Evolutionary conservation across 2,329 filamentous ascomycete species (phyloP).

Genomic region (Epichloe elymi): DNA sequence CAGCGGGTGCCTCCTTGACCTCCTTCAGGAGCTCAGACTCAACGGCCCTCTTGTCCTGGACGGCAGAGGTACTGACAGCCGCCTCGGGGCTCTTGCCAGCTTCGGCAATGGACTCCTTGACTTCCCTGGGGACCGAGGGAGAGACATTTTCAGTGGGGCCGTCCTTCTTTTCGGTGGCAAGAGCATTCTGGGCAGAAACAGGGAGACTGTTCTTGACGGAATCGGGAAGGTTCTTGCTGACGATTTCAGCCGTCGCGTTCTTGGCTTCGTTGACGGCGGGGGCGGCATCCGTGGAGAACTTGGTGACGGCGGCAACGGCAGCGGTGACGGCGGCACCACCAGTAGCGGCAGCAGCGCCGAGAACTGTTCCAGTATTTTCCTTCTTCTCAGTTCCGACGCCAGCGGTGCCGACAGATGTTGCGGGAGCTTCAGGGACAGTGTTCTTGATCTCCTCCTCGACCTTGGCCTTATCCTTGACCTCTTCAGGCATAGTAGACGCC

Average conservation of each 20-base stretch:
- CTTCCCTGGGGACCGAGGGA: constrained; percentile 39
- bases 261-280: constrained; percentile 20
- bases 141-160: constrained; percentile 30
- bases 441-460: constrained; percentile 58
- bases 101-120: constrained; percentile 43
- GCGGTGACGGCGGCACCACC: constrained; percentile 24
- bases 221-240: constrained; percentile 37
- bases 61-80: constrained; percentile 51
- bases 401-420: constrained; percentile 42
- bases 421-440: constrained; percentile 48
- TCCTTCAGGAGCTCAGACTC: constrained; percentile 62
- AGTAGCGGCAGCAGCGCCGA: constrained; percentile 26
- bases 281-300: constrained; percentile 18
- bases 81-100: constrained; percentile 57
- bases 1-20: constrained; percentile 31
- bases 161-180: constrained; percentile 30
- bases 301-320: constrained; percentile 24
- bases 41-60: constrained; percentile 61
- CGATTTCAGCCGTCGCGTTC: constrained; percentile 23
- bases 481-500: constrained; percentile 50
- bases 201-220: constrained; percentile 38
- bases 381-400: constrained; percentile 40
- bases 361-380: constrained; percentile 21
- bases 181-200: constrained; percentile 34
- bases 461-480: constrained; percentile 57